A percentile compares a stretch with the other conserved stretches of the same genome.
These are phyloP conservation scores for Mycena latifolia DNA, from an alignment of 768 basidiomycete genomes.

Conservation along the genomic window DNA sequence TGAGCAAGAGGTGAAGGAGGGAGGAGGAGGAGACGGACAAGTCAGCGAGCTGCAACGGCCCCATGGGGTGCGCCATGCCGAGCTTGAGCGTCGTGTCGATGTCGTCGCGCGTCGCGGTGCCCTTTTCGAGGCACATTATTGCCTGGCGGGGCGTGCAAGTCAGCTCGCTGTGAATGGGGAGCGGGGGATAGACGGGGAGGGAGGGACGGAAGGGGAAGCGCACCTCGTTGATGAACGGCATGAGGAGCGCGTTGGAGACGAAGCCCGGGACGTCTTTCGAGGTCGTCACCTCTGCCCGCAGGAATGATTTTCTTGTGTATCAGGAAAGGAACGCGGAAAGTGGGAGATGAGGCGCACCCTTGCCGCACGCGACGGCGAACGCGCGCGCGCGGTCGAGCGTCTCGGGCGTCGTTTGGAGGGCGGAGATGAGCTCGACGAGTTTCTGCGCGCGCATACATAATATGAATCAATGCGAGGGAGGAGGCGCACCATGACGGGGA, in stretches of 20 bases:
- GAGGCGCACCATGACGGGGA: conserved; percentile 88
- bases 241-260: conserved; percentile 94
- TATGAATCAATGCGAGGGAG: too few relatives aligned
- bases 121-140: conserved; percentile 95
- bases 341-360: conserved; percentile 65
- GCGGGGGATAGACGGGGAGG: too few relatives aligned
- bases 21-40: too few relatives aligned
- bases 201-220: conserved; percentile 12
- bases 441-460: conserved; percentile 58
- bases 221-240: conserved; percentile 98
- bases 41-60: conserved; percentile 87
- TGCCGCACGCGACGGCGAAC: conserved; percentile 92
- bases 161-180: too few relatives aligned
- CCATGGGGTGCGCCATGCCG: conserved; percentile 97
- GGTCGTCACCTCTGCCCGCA: conserved; percentile 80
- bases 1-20: too few relatives aligned
- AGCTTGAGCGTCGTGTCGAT: conserved; percentile 95
- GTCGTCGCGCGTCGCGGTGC: conserved; percentile 92
- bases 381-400: conserved; percentile 81
- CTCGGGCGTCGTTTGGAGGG: conserved; percentile 86
- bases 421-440: conserved; percentile 96
- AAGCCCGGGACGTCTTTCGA: conserved; percentile 96
- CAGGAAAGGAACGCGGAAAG: too few relatives aligned
- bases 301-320: background rate
- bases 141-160: conserved; percentile 64